Conservation (phyloP, 192 early-diverging fungal species). For the Linnemannia zychae region DNA sequence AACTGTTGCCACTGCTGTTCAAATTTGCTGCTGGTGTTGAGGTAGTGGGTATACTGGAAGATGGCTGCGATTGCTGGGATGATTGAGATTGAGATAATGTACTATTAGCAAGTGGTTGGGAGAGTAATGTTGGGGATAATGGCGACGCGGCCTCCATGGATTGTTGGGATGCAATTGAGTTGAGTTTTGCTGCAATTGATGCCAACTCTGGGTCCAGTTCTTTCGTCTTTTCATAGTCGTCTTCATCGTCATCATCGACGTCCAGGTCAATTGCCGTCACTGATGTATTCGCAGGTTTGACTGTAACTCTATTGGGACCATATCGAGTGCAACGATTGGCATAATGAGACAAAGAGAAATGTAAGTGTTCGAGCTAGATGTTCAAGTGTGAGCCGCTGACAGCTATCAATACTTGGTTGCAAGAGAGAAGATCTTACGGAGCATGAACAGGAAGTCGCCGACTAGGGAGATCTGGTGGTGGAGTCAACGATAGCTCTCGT, state of each 20-base stretch:
- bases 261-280: constrained; percentile 18
- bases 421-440: neutral
- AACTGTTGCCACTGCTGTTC: neutral
- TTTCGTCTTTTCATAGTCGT: neutral
- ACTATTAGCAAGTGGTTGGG: neutral
- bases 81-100: neutral
- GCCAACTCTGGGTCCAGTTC: constrained; percentile 65
- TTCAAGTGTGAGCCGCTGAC: neutral
- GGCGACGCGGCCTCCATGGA: constrained; percentile 4
- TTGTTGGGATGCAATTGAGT: neutral
- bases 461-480: constrained; percentile 54
- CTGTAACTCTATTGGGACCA: too few species aligned
- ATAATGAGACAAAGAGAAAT: neutral
- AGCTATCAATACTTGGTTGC: neutral
- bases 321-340: too few species aligned
- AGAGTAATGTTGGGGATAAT: constrained; percentile 7
- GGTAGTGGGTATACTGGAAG: neutral
- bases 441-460: neutral
- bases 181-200: constrained; percentile 42
- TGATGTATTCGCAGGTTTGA: neutral
- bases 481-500: constrained; percentile 64
- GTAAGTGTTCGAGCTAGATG: neutral
- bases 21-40: neutral
- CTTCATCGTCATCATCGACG: constrained; percentile 1
- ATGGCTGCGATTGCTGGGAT: neutral